Evolutionary conservation across 306 rosid species (phyloP), one percentile per base, ranked within the genome.

Genomic region (Prosopis cineraria): DNA sequence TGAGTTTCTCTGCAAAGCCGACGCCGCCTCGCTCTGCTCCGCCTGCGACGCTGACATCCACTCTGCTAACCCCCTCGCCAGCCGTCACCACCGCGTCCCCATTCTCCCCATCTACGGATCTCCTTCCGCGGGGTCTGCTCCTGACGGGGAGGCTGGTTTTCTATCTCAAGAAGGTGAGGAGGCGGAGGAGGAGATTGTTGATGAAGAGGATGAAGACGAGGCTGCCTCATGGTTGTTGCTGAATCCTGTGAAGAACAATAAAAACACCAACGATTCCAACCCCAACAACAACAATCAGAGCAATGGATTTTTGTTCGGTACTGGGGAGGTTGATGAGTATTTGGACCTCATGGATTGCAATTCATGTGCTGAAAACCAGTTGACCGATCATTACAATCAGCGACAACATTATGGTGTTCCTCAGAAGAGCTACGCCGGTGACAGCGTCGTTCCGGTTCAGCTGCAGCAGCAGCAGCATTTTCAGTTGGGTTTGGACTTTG

Each of bases 11-110:
- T 95, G 98, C 85, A 95, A 92, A 68, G 98, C 98, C 0, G 98
- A 95, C 52, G 93, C 96, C 0, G 98, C 98, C 0, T 95, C 98
- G 0, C 98, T 95, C 17, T 95, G 98, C 70, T 19, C 88, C 11
- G 31, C 92, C 14, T 95, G 98, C 77, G 98, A 95, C 48, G 93
- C 93, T 0, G 97, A 89, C 29, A 89, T 92, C 84, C 98, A 95
- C 85, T 87, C 98, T 2, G 98, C 98, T 6, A 95, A 95, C 66
- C 97, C 97, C 0, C 91, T 95, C 1, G 97, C 98, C 3, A 73
- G 96, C 81, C 98, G 98, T 37, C 98, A 95, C 88, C 97, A 91
- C 52, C 97, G 98, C 0, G 95, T 92, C 13, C 93, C 98, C 9
- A 84, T 94, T 22, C 84, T 81, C 10, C 93, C 90, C 20, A 81